Evolutionary conservation across 441 rosid genomes (phyloP).

Genomic region (Arabidopsis lyrata): DNA sequence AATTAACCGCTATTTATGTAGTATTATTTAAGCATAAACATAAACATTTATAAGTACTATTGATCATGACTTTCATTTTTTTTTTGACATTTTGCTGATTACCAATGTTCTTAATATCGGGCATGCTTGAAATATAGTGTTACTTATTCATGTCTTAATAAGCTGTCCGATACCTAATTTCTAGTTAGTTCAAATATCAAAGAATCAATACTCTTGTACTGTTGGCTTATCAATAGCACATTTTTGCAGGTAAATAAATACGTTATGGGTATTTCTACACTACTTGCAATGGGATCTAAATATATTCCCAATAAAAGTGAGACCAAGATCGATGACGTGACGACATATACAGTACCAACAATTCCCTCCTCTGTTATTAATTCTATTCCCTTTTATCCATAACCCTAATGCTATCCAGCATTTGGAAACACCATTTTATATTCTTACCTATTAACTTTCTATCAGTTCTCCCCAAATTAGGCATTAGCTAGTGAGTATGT

Average conservation of each 20-base stretch:
- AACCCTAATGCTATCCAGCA: conserved; percentile 35
- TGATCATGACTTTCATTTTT: no score
- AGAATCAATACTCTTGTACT: conserved; percentile 28
- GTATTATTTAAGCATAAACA: no score
- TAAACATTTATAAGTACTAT: no score
- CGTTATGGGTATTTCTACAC: not conserved
- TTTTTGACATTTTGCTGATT: no score
- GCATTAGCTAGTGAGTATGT: not conserved
- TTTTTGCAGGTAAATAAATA: conserved; percentile 12
- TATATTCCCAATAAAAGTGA: conserved; percentile 20
- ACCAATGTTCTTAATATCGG: not conserved
- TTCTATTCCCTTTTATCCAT: conserved; percentile 32
- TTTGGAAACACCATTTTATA: conserved; percentile 32
- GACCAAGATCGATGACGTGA: conserved; percentile 26
- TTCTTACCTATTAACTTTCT: conserved; percentile 6
- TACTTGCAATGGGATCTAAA: not conserved
- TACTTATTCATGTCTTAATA: not conserved
- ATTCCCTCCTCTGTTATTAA: conserved; percentile 22
- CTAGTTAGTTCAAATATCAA: conserved; percentile 21
- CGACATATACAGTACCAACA: conserved; percentile 26
- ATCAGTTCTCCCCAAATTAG: not conserved
- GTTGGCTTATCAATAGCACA: conserved; percentile 27
- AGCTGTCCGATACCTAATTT: conserved; percentile 15
- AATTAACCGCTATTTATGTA: no score
- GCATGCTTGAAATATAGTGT: conserved; percentile 10